Evolutionary conservation across 2,329 filamentous ascomycete genomes (phyloP).

Genomic region (Fusarium chlamydosporum): DNA sequence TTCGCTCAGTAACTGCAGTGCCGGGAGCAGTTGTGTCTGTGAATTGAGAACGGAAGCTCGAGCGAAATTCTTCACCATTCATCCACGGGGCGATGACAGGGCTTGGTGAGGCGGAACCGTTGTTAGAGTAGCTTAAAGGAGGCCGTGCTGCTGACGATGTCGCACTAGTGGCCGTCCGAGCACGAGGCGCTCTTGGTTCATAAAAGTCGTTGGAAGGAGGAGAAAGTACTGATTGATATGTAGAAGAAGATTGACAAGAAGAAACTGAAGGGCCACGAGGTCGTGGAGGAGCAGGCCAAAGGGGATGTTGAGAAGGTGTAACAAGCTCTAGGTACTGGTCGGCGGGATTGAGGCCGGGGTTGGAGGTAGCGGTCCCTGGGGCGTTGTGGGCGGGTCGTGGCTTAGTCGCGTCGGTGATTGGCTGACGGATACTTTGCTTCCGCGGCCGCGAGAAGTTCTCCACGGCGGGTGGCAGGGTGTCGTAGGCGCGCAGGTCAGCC

Average conservation of each 20-base stretch:
- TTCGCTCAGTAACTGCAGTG: constrained; percentile 80
- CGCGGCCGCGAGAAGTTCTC: constrained; percentile 74
- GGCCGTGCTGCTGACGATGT: constrained; percentile 49
- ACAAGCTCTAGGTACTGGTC: constrained; percentile 53
- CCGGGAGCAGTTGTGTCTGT: constrained; percentile 71
- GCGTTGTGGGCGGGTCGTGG: constrained; percentile 47
- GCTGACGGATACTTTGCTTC: constrained; percentile 66
- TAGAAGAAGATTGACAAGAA: constrained; percentile 62
- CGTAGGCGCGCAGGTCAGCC: constrained; percentile 55
- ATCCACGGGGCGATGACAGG: constrained; percentile 63
- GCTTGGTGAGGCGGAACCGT: constrained; percentile 55
- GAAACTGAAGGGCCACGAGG: constrained; percentile 63
- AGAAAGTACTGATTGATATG: constrained; percentile 58
- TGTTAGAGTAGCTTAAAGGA: constrained; percentile 52
- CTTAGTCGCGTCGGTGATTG: constrained; percentile 55
- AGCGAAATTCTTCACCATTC: constrained; percentile 66
- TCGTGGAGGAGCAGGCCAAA: constrained; percentile 59
- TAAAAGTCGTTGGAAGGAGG: constrained; percentile 59
- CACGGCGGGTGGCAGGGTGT: constrained; percentile 59
- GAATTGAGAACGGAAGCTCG: constrained; percentile 70
- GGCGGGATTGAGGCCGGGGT: constrained; percentile 48
- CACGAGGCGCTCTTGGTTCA: constrained; percentile 53
- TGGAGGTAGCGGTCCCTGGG: constrained; percentile 34
- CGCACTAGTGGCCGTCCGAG: constrained; percentile 49
- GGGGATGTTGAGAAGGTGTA: constrained; percentile 51